phyloP scores from a whole-genome alignment of 2,329 filamentous ascomycete genomes.

The Fusarium sp. region DNA sequence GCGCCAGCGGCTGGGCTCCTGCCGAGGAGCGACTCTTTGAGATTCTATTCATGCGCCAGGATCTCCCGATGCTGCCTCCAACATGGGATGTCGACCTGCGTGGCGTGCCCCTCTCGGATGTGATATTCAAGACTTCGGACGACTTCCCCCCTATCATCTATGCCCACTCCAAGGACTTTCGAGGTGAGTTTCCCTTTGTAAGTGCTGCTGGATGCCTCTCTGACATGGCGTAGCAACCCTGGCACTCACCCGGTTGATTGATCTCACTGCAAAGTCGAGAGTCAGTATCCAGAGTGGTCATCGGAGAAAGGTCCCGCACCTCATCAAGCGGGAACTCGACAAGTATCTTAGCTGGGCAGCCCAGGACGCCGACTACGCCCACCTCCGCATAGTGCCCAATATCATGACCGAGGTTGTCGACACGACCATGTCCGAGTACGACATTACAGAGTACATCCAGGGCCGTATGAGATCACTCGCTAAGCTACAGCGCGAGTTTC shows the following conservation, averaged over 20 bases:
- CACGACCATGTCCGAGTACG: slow-evolving; percentile 38
- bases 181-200: slow-evolving; percentile 41
- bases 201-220: neutral
- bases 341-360: slow-evolving; percentile 54
- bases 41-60: slow-evolving; percentile 54
- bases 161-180: slow-evolving; percentile 50
- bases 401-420: slow-evolving; percentile 52
- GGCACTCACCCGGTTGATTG: slow-evolving; percentile 52
- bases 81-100: slow-evolving; percentile 56
- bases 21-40: slow-evolving; percentile 60
- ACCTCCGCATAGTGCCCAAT: slow-evolving; percentile 52
- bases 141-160: slow-evolving; percentile 51
- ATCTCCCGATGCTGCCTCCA: slow-evolving; percentile 52
- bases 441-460: slow-evolving; percentile 50
- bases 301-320: slow-evolving; percentile 43
- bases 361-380: slow-evolving; percentile 52
- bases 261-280: slow-evolving; percentile 51
- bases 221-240: slow-evolving; percentile 50
- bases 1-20: slow-evolving; percentile 60
- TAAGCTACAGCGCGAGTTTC: slow-evolving; percentile 50
- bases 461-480: slow-evolving; percentile 50
- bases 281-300: slow-evolving; percentile 50
- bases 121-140: slow-evolving; percentile 48
- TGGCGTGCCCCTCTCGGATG: slow-evolving; percentile 52
- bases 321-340: slow-evolving; percentile 50